Base-by-base conservation (phyloP, 129 eudicot species). In the Artemisia argyi region DNA sequence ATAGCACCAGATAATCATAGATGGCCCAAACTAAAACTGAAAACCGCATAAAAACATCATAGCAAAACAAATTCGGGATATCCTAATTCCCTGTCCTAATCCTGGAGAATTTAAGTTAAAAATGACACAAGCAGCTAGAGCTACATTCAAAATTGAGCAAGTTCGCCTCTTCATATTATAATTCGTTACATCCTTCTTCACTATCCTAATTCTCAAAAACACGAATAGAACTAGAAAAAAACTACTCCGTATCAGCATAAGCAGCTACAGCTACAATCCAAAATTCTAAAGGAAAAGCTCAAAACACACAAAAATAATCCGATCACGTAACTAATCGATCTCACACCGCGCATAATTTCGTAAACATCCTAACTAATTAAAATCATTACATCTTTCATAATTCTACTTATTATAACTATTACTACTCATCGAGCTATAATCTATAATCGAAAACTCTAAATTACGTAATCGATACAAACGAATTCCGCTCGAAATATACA, bases 121-220 rank as follows among this genome's bases (percentile, higher is more conserved):
- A 35, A 35, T 28, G 4, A 35, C 42, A 35, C 42, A 35, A 5
- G 42, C 42, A 35, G 8, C 42, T 35, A 35, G 42, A 35, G 42
- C 42, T 6, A 30, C 35, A 35, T 1, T 35, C 42, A 5, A 35
- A 35, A 35, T 35, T 35, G 42, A 35, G 42, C 42, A 35, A 35
- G 42, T 35, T 35, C 42, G 42, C 42, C 7, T 35, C 42, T 8
- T 35, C 42, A 5, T 35, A 35, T 5, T 35, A 35, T 35, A 62
- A 30, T 28, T 12, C 66, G 24, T 46, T 10, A 69, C 51, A 30
- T 16, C 78, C 68, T 60, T 46, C 69, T n/a, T 60, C 67, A 30
- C 17, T 13, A 24, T 61, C 76, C 70, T 61, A 73, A 26, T 50
- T 28, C 60, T 28, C 5, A 12, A 46, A 11, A 66, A 13, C 14